Percentiles rank a stretch among this genome's conserved stretches.
Evolutionary conservation across 306 rosid genomes (phyloP).

Genomic region (Vicia villosa): DNA sequence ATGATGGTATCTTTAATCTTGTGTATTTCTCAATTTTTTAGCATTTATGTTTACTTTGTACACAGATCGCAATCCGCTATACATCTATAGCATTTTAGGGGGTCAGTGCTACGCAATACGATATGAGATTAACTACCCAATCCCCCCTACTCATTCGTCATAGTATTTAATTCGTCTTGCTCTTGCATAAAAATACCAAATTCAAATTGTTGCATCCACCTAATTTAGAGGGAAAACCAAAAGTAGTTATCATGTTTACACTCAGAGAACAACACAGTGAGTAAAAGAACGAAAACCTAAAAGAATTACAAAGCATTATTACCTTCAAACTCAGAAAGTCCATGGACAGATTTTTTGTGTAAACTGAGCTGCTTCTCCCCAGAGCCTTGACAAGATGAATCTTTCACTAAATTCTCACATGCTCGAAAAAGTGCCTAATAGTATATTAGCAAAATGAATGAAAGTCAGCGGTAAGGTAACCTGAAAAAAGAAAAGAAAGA

Average conservation of each 20-base stretch:
- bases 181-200: neutral
- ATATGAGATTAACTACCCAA: no score
- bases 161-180: neutral
- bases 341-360: constrained; percentile 40
- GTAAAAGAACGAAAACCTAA: constrained; percentile 16
- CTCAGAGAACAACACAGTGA: neutral
- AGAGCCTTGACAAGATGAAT: neutral
- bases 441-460: constrained; percentile 31
- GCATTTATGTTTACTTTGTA: no score
- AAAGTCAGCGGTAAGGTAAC: neutral
- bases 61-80: no score
- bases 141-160: neutral
- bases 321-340: constrained; percentile 83
- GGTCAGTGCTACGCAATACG: no score
- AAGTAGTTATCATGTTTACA: constrained; percentile 12
- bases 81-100: no score
- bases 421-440: constrained; percentile 59
- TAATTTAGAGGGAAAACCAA: constrained; percentile 1
- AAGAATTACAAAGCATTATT: constrained; percentile 25
- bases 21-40: no score
- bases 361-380: neutral
- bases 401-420: constrained; percentile 7
- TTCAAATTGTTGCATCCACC: constrained; percentile 1
- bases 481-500: neutral
- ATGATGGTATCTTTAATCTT: no score